phyloP scores from a whole-genome alignment of 1,139 yeast genomes.

The Taphrina confusa region DNA sequence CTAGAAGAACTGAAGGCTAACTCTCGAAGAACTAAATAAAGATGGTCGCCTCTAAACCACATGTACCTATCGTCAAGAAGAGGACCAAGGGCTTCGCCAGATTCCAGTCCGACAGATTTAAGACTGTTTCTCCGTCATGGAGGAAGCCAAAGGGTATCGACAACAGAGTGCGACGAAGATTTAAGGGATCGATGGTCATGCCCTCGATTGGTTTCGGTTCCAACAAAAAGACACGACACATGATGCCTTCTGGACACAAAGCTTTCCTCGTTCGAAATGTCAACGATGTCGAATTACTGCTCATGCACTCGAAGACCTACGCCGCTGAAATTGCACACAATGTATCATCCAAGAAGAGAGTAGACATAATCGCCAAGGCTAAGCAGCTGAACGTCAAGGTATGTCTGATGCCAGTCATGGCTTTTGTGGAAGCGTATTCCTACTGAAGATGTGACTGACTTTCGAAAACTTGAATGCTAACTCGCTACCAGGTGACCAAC shows the following conservation, averaged over 20 bases:
- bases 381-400: slow-evolving; percentile 93
- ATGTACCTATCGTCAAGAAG: slow-evolving; percentile 99
- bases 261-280: slow-evolving; percentile 90
- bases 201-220: slow-evolving; percentile 99
- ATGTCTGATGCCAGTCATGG: neutral
- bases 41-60: slow-evolving; percentile 98
- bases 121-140: slow-evolving; percentile 98
- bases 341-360: slow-evolving; percentile 98
- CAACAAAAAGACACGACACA: slow-evolving; percentile 96
- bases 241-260: slow-evolving; percentile 98
- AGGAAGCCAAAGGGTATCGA: slow-evolving; percentile 99
- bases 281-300: slow-evolving; percentile 90
- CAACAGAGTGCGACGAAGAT: slow-evolving; percentile 94
- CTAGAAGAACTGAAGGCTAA: neutral
- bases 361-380: slow-evolving; percentile 93
- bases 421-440: neutral
- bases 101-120: slow-evolving; percentile 99
- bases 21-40: slow-evolving; percentile 35
- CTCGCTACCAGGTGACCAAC: slow-evolving; percentile 67
- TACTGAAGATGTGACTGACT: too few species aligned
- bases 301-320: slow-evolving; percentile 96
- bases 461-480: too few species aligned
- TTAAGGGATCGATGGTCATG: slow-evolving; percentile 98
- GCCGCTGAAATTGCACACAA: slow-evolving; percentile 99
- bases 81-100: slow-evolving; percentile 99